phyloP scores from a whole-genome alignment of 768 basidiomycete species.

The Suillus clintonianus region DNA sequence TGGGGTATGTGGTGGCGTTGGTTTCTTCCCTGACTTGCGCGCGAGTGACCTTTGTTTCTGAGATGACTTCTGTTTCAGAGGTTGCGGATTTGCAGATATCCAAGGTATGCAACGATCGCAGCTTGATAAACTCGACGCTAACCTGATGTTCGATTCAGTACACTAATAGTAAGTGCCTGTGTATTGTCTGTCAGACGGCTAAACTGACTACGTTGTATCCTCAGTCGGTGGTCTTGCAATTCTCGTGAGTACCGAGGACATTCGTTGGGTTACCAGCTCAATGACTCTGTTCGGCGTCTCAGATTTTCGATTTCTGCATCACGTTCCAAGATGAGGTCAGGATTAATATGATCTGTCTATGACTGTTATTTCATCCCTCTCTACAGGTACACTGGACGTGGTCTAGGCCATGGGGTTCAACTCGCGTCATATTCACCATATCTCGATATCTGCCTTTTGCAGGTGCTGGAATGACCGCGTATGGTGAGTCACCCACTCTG shows the following conservation, averaged over 20 bases:
- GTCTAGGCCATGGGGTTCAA: conserved; percentile 15
- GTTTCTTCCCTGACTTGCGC: not conserved
- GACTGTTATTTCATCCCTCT: not conserved
- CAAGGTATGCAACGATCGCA: conserved; percentile 5
- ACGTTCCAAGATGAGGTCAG: conserved; percentile 10
- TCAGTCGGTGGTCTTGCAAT: conserved; percentile 18
- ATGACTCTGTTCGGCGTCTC: not conserved
- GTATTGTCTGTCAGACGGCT: not conserved
- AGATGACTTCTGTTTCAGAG: not conserved
- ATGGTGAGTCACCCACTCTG: conserved; percentile 9
- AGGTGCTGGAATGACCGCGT: conserved; percentile 10
- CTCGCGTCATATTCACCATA: conserved; percentile 14
- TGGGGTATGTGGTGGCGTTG: not conserved
- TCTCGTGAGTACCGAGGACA: conserved; percentile 9
- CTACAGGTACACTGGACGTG: conserved; percentile 18
- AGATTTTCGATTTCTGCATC: conserved; percentile 11
- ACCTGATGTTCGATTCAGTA: conserved; percentile 9
- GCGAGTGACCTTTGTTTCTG: not conserved
- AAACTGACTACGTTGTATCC: too few relatives aligned
- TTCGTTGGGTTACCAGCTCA: not conserved
- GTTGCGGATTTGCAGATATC: conserved; percentile 14
- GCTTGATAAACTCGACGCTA: not conserved
- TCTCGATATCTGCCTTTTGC: conserved; percentile 22
- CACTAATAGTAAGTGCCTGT: conserved; percentile 11
- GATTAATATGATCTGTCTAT: not conserved